Conservation (phyloP, 2,329 filamentous ascomycete genomes). For the Monosporascus sp. region DNA sequence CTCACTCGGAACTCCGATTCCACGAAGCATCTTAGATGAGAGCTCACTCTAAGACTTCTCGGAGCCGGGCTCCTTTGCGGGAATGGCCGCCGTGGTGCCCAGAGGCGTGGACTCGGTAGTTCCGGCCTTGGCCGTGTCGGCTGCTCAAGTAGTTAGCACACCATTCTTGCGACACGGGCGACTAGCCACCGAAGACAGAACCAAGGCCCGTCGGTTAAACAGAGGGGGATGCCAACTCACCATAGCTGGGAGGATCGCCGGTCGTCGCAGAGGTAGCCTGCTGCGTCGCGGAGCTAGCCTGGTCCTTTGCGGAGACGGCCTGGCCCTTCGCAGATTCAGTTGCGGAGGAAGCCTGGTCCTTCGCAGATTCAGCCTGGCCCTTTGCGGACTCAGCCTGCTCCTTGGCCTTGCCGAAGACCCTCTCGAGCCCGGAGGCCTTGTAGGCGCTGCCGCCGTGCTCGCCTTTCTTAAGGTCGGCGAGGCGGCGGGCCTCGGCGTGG, state of each 20-base stretch:
- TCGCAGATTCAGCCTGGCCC: too few species aligned
- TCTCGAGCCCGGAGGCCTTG: slow-evolving; percentile 53
- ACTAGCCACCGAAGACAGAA: too few species aligned
- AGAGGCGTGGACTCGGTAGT: slow-evolving; percentile 21
- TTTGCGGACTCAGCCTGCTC: slow-evolving; percentile 19
- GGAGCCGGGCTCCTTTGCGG: slow-evolving; percentile 18
- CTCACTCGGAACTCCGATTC: too few species aligned
- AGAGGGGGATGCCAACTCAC: too few species aligned
- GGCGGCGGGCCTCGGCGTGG: slow-evolving; percentile 80
- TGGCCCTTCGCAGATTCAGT: slow-evolving; percentile 8
- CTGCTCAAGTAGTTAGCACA: slow-evolving; percentile 9
- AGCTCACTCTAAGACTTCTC: slow-evolving; percentile 17
- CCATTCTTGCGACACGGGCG: neutral
- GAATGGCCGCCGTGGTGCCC: slow-evolving; percentile 16
- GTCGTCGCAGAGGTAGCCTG: too few species aligned
- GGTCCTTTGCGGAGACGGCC: too few species aligned
- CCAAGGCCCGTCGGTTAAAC: too few species aligned
- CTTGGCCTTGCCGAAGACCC: slow-evolving; percentile 52
- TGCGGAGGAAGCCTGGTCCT: slow-evolving; percentile 11
- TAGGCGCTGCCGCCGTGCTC: slow-evolving; percentile 54
- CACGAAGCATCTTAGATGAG: too few species aligned
- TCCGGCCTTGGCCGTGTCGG: slow-evolving; percentile 15
- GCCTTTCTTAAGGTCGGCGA: slow-evolving; percentile 81
- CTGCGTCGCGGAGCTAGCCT: too few species aligned
- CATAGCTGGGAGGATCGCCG: too few species aligned